phyloP scores from a whole-genome alignment of 108 stramenopile genomes.

The Schizochytrium sp. region DNA sequence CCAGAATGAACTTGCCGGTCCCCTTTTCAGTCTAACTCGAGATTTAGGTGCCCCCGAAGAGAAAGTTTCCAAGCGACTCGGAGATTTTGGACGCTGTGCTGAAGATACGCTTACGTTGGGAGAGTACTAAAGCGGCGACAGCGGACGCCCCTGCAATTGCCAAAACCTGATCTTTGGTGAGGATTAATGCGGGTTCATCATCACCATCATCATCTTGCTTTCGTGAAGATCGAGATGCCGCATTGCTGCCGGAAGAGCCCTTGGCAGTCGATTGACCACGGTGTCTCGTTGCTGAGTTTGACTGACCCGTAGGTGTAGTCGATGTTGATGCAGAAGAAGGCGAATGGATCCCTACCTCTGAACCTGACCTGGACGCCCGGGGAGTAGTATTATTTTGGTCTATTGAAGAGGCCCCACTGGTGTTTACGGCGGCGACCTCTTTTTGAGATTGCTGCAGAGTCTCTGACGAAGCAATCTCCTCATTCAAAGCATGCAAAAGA shows the following conservation, averaged over 20 bases:
- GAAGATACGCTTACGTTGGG: neutral
- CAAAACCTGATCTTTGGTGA: conserved; percentile 30
- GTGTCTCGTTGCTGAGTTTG: too few species aligned
- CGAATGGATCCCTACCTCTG: too few species aligned
- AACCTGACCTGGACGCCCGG: too few species aligned
- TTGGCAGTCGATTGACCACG: too few species aligned
- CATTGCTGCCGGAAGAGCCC: too few species aligned
- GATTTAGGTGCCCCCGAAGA: conserved; percentile 39
- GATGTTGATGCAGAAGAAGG: too few species aligned
- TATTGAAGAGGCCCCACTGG: too few species aligned
- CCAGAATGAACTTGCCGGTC: too few species aligned
- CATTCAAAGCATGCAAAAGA: conserved; percentile 38
- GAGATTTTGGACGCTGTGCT: neutral
- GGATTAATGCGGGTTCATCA: conserved; percentile 25
- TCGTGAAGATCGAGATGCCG: too few species aligned
- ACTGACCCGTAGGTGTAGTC: too few species aligned
- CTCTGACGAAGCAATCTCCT: conserved; percentile 47
- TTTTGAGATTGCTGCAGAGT: neutral
- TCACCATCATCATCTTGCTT: neutral
- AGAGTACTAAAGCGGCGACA: neutral
- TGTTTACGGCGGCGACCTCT: neutral
- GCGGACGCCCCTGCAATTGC: neutral
- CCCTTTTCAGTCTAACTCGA: neutral
- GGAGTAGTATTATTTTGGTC: too few species aligned
- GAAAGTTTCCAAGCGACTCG: neutral